Evolutionary conservation across 139 green algal species (phyloP).

Genomic region (Coelastrella sp.): DNA sequence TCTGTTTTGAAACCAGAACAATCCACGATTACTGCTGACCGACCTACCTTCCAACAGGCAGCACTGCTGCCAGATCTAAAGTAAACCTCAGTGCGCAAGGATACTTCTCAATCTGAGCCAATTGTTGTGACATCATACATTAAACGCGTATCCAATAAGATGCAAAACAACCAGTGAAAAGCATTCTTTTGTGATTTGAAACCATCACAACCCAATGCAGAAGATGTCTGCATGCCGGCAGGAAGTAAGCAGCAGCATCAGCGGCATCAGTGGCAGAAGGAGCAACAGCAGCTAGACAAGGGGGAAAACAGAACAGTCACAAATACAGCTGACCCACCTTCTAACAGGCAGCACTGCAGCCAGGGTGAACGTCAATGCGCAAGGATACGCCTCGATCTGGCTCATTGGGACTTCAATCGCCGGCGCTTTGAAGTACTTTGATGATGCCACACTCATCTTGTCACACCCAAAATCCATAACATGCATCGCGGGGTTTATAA

Average conservation of each 20-base stretch:
- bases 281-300: too few species aligned
- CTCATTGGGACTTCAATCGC: conserved; percentile 10
- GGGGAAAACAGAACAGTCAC: background rate
- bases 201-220: too few species aligned
- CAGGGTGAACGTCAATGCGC: conserved; percentile 3
- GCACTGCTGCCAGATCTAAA: background rate
- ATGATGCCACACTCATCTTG: background rate
- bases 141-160: too few species aligned
- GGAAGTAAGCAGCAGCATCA: too few species aligned
- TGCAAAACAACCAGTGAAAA: too few species aligned
- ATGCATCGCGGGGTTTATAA: background rate
- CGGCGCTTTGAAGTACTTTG: background rate
- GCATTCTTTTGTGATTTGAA: too few species aligned
- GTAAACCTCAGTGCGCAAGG: conserved; percentile 18
- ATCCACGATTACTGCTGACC: background rate
- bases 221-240: too few species aligned
- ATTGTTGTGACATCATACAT: too few species aligned
- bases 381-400: background rate
- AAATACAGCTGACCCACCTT: background rate
- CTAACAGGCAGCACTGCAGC: background rate
- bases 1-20: background rate
- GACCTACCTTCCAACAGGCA: conserved; percentile 11
- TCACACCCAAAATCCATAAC: background rate
- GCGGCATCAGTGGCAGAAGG: too few species aligned
- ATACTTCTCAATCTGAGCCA: background rate